Evolutionary conservation across 768 basidiomycete genomes (phyloP).

Genomic region (Hypholoma sublateritium): DNA sequence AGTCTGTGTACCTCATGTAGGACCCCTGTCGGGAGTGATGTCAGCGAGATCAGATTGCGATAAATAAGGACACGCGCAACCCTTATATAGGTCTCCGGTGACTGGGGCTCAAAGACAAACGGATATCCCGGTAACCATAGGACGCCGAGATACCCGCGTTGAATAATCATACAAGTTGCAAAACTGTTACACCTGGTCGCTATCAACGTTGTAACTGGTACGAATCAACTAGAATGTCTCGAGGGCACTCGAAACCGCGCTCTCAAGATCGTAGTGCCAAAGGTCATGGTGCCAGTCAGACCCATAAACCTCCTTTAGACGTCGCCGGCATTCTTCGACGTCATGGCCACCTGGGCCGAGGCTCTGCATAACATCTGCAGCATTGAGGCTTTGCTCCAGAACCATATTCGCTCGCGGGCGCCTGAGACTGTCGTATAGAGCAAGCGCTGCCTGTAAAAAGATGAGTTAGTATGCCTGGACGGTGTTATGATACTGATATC

Average conservation of each 20-base stretch:
- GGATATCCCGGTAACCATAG: too few species aligned
- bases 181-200: too few species aligned
- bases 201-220: too few species aligned
- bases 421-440: conserved; percentile 44
- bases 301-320: conserved; percentile 42
- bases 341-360: conserved; percentile 31
- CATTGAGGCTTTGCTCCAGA: conserved; percentile 35
- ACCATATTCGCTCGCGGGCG: conserved; percentile 51
- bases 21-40: too few species aligned
- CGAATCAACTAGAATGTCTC: conserved; percentile 1
- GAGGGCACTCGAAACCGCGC: conserved; percentile 36
- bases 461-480: background rate
- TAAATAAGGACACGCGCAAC: too few species aligned
- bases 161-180: too few species aligned
- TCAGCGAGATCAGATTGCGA: too few species aligned
- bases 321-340: conserved; percentile 28
- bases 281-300: conserved; percentile 26
- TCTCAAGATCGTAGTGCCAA: conserved; percentile 46
- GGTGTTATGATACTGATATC: background rate
- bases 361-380: conserved; percentile 44
- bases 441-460: conserved; percentile 38
- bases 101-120: too few species aligned
- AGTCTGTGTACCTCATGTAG: too few species aligned
- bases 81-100: too few species aligned
- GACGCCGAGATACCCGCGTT: too few species aligned